These are phyloP conservation scores for Lycium barbarum DNA, from an alignment of 257 asterid species.

Conservation along the genomic window DNA sequence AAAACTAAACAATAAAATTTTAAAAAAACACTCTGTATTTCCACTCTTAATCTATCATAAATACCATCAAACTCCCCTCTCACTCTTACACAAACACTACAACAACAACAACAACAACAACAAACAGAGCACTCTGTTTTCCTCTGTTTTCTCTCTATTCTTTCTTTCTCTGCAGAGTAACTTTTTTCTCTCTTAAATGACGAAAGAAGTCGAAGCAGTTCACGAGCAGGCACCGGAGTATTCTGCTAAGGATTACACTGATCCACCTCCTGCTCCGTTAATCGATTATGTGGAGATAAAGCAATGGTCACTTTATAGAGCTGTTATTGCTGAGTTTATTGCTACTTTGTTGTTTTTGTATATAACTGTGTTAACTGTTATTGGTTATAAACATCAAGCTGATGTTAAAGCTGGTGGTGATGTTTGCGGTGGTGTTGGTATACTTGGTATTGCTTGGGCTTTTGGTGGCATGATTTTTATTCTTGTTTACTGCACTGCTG, in stretches of 20 bases:
- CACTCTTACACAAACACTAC: slow-evolving; percentile 17
- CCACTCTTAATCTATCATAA: slow-evolving; percentile 43
- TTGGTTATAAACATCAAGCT: slow-evolving; percentile 62
- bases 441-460: slow-evolving; percentile 85
- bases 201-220: slow-evolving; percentile 62
- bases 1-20: neutral
- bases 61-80: slow-evolving; percentile 14
- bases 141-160: neutral
- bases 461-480: slow-evolving; percentile 84
- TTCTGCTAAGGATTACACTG: slow-evolving; percentile 78
- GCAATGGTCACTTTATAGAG: slow-evolving; percentile 79
- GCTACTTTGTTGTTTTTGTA: slow-evolving; percentile 82
- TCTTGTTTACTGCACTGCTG: slow-evolving; percentile 89
- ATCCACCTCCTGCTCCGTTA: slow-evolving; percentile 78
- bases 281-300: slow-evolving; percentile 61
- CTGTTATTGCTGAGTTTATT: slow-evolving; percentile 74
- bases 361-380: slow-evolving; percentile 66
- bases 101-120: neutral
- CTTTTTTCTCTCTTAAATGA: slow-evolving; percentile 36
- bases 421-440: slow-evolving; percentile 69
- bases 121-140: slow-evolving; percentile 11
- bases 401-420: slow-evolving; percentile 48
- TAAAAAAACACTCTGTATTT: neutral
- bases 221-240: slow-evolving; percentile 47
- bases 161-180: neutral